phyloP scores from a whole-genome alignment of 495 filamentous ascomycete genomes.

The Extremus antarcticus region DNA sequence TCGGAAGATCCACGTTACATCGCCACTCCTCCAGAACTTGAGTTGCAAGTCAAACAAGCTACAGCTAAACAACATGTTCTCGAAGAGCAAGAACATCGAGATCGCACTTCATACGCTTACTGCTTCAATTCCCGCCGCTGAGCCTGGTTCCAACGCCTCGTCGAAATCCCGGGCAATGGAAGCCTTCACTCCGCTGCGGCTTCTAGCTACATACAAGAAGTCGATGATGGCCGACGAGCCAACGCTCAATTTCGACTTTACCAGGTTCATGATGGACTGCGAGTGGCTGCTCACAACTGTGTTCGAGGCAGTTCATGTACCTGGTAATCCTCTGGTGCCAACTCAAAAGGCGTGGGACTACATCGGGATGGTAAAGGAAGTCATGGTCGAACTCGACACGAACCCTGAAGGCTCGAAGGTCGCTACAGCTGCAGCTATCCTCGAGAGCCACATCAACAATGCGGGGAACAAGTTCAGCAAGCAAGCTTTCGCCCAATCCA shows the following conservation, averaged over 20 bases:
- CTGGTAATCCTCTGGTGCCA: no score
- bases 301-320: no score
- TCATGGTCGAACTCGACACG: neutral
- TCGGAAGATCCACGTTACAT: neutral
- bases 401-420: neutral
- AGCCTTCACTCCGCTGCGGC: neutral
- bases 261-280: neutral
- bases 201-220: neutral
- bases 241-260: neutral
- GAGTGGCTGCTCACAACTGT: neutral
- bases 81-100: neutral
- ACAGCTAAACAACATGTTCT: no score
- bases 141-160: neutral
- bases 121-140: neutral
- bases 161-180: neutral
- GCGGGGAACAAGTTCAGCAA: neutral
- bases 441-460: neutral
- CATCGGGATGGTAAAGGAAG: neutral
- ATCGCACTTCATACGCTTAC: neutral
- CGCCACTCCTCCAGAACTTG: neutral
- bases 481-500: slow-evolving; percentile 4
- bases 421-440: neutral
- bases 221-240: neutral
- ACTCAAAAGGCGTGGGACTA: neutral
- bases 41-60: no score